phyloP scores from a whole-genome alignment of 1,139 yeast genomes.

The Suhomyces maxii region DNA sequence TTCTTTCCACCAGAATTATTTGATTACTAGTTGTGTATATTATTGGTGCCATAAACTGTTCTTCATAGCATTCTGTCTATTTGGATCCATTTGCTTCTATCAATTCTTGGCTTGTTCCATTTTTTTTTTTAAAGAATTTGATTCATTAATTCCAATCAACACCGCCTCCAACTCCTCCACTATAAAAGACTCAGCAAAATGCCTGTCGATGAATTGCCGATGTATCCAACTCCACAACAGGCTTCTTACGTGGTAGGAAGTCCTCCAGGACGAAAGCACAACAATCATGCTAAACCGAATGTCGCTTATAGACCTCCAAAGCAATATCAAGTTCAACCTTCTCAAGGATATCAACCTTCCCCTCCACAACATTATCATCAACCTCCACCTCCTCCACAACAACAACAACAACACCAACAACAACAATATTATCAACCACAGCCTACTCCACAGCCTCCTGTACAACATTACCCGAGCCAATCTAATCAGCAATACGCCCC shows the following conservation, averaged over 20 bases:
- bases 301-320: slow-evolving; percentile 20
- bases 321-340: slow-evolving; percentile 19
- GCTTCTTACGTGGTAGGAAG: slow-evolving; percentile 36
- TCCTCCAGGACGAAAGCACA: slow-evolving; percentile 20
- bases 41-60: neutral
- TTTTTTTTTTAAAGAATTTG: too few relatives aligned
- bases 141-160: too few relatives aligned
- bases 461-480: slow-evolving; percentile 8
- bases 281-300: slow-evolving; percentile 12
- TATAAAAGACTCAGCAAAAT: slow-evolving; percentile 9
- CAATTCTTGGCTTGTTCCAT: too few relatives aligned
- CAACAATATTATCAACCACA: slow-evolving; percentile 17
- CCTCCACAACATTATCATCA: slow-evolving; percentile 9
- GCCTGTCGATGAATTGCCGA: slow-evolving; percentile 44
- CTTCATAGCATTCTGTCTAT: neutral
- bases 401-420: slow-evolving; percentile 14
- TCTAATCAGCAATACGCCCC: slow-evolving; percentile 16
- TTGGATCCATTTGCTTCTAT: too few relatives aligned
- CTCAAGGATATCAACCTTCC: slow-evolving; percentile 13
- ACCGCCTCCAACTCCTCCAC: neutral
- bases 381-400: slow-evolving; percentile 6
- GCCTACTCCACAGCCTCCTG: slow-evolving; percentile 16
- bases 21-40: neutral
- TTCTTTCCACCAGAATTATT: neutral
- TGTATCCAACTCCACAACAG: slow-evolving; percentile 51